Evolutionary conservation across 768 basidiomycete species (phyloP), one percentile per base, ranked within the genome.

Genomic region (Boletus patriciae): DNA sequence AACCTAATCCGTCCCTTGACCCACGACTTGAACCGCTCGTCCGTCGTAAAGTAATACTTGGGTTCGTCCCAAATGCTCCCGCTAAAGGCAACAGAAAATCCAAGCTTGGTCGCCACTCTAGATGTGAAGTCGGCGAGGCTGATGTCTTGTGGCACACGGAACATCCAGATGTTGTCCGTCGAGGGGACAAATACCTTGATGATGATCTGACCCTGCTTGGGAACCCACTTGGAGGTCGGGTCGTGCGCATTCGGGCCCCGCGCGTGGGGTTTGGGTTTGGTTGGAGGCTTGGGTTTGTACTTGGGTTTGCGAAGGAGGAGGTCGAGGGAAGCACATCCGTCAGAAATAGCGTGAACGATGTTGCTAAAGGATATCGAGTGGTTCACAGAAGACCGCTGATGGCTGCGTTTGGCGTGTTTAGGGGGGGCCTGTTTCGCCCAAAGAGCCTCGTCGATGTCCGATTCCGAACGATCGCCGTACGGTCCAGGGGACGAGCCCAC

Each of bases 101-200:
- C 76, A n/a, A 77, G 62, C 64, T 77, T 76, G 23, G 54, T 62
- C 36, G 61, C 59, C 33, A 76, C 74, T 50, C 48, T 68, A 21
- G 66, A 65, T 4, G 66, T 65, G 55, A 77, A 74, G 38, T 56
- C 59, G n/a, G 50, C 58, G 40, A 77, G 70, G 41, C 49, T 54
- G 52, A 70, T 61, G 51, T 66, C 59, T 46, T 67, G 67, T 19
- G 75, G 66, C 21, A 76, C 73, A 41, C 68, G 68, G 45, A 77
- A 56, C 60, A 63, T 72, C 76, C 76, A 77, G 52, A 75, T 67
- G 55, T 77, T 76, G 55, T 76, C 71, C 36, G 70, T 76, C 37
- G 67, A 65, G 36, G 74, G 74, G 10, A 76, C 74, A 43, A 72
- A 70, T 13, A 77, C 73, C 60, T 77, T 77, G 66, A 77, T 62